Base-by-base conservation (phyloP, 306 rosid genomes). In the Arachis hypogaea region DNA sequence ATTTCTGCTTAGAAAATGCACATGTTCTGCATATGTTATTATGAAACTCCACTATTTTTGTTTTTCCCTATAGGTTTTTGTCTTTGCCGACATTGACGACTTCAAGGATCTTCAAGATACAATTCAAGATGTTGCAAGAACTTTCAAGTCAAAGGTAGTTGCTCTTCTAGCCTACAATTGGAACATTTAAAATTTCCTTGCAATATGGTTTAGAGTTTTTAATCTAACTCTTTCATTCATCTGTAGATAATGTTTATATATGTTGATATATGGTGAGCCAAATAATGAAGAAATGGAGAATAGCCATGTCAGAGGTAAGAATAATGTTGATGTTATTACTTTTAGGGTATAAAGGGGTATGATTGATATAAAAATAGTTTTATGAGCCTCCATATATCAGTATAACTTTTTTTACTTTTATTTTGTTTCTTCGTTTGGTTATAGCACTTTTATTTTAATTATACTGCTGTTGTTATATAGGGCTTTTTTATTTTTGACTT, bases 101-200 rank as follows among this genome's bases (percentile, higher is more conserved):
- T 77, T 84, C 30, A 79, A 85, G 68, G 84, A 84, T 69, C 88
- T 90, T 83, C 85, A 70, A 57, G 88, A 87, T 76, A 70, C 85
- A 43, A 90, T 92, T 77, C 93, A 84, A 73, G 82, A 90, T 77
- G 82, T 92, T 67, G 96, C 96, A 11, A 90, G 88, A 89, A 78
- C 78, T 76, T 92, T 89, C 83, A 89, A 89, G 89, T 82, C 92
- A 11, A 86, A 90, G 96, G 97, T 92, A 80, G n/a, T 55, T 70
- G 57, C 75, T 71, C 68, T 74, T 71, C 68, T 74, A 69, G 16
- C 68, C 68, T 61, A 46, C 52, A 63, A 68, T 81, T 71, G 46
- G 55, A 72, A 47, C 54, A 69, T 70, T 66, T 6, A 62, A 68
- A 69, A 51, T 28, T 73, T 61, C 9, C 68, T 66, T 80, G 74